Evolutionary conservation across 345 rosid genomes (phyloP), one percentile per base, ranked within the genome.

Genomic region (Streptanthus diversifolius): DNA sequence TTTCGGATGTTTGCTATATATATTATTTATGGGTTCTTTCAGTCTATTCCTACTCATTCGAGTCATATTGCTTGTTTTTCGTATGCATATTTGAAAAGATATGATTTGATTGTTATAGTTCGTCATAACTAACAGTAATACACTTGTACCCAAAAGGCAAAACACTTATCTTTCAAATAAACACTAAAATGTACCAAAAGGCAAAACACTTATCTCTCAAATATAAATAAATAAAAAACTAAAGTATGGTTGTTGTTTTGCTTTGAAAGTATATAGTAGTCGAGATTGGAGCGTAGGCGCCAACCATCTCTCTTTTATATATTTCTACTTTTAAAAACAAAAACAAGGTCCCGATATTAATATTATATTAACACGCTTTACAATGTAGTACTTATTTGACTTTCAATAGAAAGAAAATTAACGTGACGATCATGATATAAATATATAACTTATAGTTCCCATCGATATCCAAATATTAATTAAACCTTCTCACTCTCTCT

Each of bases 201-300:
- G 40, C 14, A 43, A 39, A 24, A 27, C 32, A 13, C 7, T 25
- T 24, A 0, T 25, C 30, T 21, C 11, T 21, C 1, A 10, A 35
- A 59, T 6, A n/a, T n/a, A n/a, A n/a, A 21, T 5, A 24, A 22
- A 55, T 3, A 8, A 58, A 15, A 33, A 58, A n/a, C n/a, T 1
- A 13, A 36, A 71, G 2, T 9, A 18, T 52, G 36, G 36, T 72
- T 22, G 14, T 53, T 72, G 70, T 72, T 54, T 41, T 63, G 47
- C 48, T 72, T 63, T 63, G 64, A 72, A 72, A 43, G 11, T 10
- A 52, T 7, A 72, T 30, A 72, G 70, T 43, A 10, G 40, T 40
- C 55, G 70, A 53, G 57, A 56, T 22, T 55, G 77, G 77, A 66
- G 77, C 72, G 77, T 65, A 33, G 32, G 56, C 35, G 56, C 48